Evolutionary conservation across 177 flowering plant genomes (phyloP).

Genomic region (Vitis hybrid): DNA sequence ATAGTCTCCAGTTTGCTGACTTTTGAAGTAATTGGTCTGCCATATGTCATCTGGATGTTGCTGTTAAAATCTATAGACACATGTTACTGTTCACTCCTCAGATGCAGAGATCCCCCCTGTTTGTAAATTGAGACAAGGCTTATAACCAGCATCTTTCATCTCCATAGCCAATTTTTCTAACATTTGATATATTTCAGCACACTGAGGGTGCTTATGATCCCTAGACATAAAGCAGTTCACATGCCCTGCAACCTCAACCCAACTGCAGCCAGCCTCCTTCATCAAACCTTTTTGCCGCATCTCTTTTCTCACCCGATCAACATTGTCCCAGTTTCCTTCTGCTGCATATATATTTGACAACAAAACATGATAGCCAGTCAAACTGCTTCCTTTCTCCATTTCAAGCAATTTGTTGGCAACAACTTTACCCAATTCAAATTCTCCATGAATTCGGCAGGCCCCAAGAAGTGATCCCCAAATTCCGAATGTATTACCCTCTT

Average conservation of each 20-base stretch:
- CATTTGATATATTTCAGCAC: conserved; percentile 43
- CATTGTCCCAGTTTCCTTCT: conserved; percentile 70
- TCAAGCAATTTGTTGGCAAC: conserved; percentile 59
- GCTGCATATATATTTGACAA: conserved; percentile 88
- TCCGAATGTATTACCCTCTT: conserved; percentile 51
- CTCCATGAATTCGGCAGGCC: conserved; percentile 68
- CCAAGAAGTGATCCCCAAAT: conserved; percentile 90
- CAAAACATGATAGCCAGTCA: conserved; percentile 72
- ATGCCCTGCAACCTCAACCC: conserved; percentile 65
- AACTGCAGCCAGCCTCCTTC: conserved; percentile 78
- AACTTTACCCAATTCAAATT: conserved; percentile 62
- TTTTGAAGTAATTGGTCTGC: background rate
- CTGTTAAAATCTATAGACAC: background rate
- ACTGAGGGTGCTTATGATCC: conserved; percentile 60
- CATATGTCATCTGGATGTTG: background rate
- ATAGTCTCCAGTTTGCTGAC: background rate
- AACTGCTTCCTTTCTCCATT: conserved; percentile 39
- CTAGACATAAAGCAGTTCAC: conserved; percentile 55
- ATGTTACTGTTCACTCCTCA: conserved; percentile 18
- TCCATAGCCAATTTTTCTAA: conserved; percentile 44
- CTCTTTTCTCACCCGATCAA: conserved; percentile 57
- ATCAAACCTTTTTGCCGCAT: conserved; percentile 70
- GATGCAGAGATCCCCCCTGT: conserved; percentile 11
- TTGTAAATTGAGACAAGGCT: conserved; percentile 6
- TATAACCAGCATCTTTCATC: conserved; percentile 43